Conservation (phyloP, 2,329 filamentous ascomycete species). For the Capronia coronata region DNA sequence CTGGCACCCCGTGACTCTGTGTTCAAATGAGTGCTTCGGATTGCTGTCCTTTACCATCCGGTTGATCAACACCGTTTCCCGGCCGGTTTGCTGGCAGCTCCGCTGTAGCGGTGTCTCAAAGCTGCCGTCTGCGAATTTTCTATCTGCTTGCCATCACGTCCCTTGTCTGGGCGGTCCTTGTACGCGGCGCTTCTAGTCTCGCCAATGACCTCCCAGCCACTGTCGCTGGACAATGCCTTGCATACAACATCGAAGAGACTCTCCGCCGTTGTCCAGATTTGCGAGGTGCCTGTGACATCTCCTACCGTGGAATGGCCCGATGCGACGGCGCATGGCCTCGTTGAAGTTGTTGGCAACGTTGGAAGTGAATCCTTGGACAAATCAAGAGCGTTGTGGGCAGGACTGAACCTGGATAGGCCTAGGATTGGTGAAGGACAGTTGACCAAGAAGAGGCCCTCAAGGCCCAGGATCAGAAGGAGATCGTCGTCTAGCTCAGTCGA, state of each 20-base stretch:
- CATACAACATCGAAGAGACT: constrained; percentile 12
- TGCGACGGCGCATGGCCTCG: constrained; percentile 1
- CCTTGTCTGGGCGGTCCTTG: neutral
- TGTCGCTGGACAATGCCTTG: constrained; percentile 18
- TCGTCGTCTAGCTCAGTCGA: constrained; percentile 17
- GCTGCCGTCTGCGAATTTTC: neutral
- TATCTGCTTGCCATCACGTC: no score
- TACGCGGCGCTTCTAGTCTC: constrained; percentile 1
- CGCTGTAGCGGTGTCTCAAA: neutral
- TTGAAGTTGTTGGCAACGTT: constrained; percentile 10
- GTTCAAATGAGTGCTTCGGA: neutral
- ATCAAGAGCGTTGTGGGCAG: constrained; percentile 8
- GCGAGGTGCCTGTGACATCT: constrained; percentile 12
- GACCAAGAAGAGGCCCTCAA: neutral
- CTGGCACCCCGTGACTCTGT: neutral
- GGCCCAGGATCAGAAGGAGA: constrained; percentile 7
- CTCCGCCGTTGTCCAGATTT: constrained; percentile 14
- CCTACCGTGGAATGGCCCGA: constrained; percentile 5
- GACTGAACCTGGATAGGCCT: constrained; percentile 10
- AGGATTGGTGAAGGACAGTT: constrained; percentile 4
- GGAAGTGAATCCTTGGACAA: neutral
- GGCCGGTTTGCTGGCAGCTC: neutral
- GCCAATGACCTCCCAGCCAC: constrained; percentile 21
- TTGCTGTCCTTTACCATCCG: neutral
- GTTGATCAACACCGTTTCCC: neutral